Percentiles rank a stretch among this genome's conserved stretches.
Evolutionary conservation across 2,329 filamentous ascomycete genomes (phyloP).

Genomic region (Verticillium tricorpus): DNA sequence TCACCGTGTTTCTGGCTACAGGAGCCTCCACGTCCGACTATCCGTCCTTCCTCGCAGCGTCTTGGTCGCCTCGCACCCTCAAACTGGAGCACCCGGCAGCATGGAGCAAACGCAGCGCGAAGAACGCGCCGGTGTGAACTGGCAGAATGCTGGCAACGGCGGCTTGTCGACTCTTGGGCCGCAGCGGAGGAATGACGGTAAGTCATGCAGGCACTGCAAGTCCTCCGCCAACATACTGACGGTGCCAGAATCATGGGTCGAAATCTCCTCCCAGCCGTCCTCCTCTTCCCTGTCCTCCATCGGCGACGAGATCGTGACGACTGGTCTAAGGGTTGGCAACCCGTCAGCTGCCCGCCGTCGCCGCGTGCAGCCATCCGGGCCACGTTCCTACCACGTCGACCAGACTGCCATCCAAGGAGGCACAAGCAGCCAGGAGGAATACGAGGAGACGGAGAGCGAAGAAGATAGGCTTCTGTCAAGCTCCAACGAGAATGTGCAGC

Average conservation of each 20-base stretch:
- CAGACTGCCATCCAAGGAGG: conserved; percentile 36
- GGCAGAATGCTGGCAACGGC: conserved; percentile 17
- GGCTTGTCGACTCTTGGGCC: conserved; percentile 8
- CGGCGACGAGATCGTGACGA: conserved; percentile 85
- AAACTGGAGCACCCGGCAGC: background rate
- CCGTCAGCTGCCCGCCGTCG: conserved; percentile 58
- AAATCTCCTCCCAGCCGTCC: conserved; percentile 87
- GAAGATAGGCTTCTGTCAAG: conserved; percentile 65
- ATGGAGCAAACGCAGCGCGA: conserved; percentile 13
- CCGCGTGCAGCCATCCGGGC: conserved; percentile 32
- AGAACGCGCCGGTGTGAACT: conserved; percentile 17
- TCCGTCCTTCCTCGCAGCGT: background rate
- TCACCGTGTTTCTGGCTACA: background rate
- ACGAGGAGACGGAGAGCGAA: conserved; percentile 89
- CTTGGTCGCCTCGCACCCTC: background rate
- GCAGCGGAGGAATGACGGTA: conserved; percentile 13
- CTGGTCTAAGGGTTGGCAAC: conserved; percentile 72
- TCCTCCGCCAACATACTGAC: conserved; percentile 2
- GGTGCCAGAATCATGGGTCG: conserved; percentile 85
- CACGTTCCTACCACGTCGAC: conserved; percentile 28
- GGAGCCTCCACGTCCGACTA: background rate
- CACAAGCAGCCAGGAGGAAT: conserved; percentile 85
- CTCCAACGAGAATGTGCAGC: conserved; percentile 49
- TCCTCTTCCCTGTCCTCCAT: conserved; percentile 87
- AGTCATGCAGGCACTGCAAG: conserved; percentile 17